phyloP scores from a whole-genome alignment of 257 asterid species.

The Voacanga thouarsii region DNA sequence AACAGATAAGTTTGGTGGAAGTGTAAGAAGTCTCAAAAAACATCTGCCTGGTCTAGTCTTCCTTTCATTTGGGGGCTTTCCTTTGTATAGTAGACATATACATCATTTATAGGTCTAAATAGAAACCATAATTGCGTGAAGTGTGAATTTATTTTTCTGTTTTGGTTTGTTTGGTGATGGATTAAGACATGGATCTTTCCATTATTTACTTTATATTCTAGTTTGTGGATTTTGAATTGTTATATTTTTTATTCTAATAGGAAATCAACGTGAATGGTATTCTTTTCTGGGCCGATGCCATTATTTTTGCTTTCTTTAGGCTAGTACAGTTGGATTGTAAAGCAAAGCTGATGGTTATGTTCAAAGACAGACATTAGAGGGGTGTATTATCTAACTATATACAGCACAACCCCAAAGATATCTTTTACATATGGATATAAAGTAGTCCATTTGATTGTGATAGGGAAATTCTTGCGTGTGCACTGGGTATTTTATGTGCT shows the following conservation, averaged over 20 bases:
- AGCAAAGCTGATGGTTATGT: too few species aligned
- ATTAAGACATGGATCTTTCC: not conserved
- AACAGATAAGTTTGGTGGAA: conserved; percentile 36
- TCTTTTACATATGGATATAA: too few species aligned
- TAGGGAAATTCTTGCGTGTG: too few species aligned
- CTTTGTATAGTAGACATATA: conserved; percentile 38
- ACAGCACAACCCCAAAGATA: too few species aligned
- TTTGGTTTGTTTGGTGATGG: conserved; percentile 25
- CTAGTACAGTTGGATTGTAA: too few species aligned
- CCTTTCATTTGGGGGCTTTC: conserved; percentile 29
- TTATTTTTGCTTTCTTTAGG: too few species aligned
- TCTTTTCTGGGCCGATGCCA: not conserved
- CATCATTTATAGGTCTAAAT: conserved; percentile 14
- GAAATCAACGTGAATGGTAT: too few species aligned
- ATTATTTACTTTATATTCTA: not conserved
- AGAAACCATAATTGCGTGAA: conserved; percentile 25
- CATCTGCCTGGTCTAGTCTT: conserved; percentile 28
- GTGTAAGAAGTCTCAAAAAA: conserved; percentile 24
- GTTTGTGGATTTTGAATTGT: conserved; percentile 2
- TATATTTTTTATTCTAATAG: too few species aligned
- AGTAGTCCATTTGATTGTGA: too few species aligned
- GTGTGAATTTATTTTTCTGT: conserved; percentile 25
- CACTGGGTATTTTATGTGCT: too few species aligned
- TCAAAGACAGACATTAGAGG: too few species aligned
- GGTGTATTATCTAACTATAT: too few species aligned